Conservation (phyloP, 768 basidiomycete genomes). For the Xanthoconium purpureum region DNA sequence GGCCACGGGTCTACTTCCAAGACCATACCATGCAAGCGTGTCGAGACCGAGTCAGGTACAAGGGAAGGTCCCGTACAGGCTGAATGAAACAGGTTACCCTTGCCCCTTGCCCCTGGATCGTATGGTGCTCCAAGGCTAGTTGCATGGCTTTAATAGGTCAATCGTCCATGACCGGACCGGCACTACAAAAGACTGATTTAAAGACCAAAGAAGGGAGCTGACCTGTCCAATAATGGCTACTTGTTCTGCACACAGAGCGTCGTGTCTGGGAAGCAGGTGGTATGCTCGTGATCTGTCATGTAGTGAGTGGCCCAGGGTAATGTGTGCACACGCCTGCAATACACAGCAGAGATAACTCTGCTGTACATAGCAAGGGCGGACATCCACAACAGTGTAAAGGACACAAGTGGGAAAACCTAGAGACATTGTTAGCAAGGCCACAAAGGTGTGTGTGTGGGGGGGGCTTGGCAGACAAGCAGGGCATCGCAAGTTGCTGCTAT, state of each 20-base stretch:
- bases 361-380: constrained; percentile 25
- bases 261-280: not conserved
- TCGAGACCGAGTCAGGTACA: no score
- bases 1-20: no score
- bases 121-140: no score
- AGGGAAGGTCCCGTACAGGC: no score
- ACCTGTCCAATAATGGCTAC: not conserved
- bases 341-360: constrained; percentile 24
- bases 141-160: not conserved
- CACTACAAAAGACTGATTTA: not conserved
- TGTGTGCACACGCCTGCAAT: constrained; percentile 27
- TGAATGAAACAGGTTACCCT: no score
- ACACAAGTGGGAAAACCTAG: not conserved
- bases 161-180: not conserved
- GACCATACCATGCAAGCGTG: no score
- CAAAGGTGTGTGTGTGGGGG: no score
- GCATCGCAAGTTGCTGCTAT: not conserved
- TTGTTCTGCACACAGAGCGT: not conserved
- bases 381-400: constrained; percentile 22
- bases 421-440: no score
- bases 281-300: not conserved
- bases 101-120: not conserved
- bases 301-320: not conserved
- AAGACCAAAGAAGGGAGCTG: not conserved
- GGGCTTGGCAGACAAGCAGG: not conserved